A percentile compares a stretch with the other conserved stretches of the same genome.
These are phyloP conservation scores for Setomelanomma holmii DNA, from an alignment of 2,329 filamentous ascomycete genomes.

Conservation along the genomic window DNA sequence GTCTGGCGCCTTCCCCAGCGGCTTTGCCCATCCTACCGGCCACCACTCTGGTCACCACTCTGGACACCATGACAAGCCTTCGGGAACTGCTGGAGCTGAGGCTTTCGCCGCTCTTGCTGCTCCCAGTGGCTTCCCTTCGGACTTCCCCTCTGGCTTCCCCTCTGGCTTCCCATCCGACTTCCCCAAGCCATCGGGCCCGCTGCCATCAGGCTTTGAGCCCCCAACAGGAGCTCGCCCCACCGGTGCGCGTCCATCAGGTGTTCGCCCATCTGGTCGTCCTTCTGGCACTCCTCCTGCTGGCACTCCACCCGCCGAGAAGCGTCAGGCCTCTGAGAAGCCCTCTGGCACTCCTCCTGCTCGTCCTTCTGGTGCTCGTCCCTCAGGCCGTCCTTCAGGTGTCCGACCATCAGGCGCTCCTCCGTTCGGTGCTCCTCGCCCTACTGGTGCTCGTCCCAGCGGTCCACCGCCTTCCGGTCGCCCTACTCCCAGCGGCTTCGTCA, in stretches of 20 bases:
- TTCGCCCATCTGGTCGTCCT: neutral
- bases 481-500: neutral
- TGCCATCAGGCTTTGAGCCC: too few relatives aligned
- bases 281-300: neutral
- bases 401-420: neutral
- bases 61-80: too few relatives aligned
- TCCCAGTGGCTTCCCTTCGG: too few relatives aligned
- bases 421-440: neutral
- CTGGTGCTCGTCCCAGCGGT: neutral
- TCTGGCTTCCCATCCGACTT: neutral
- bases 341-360: neutral
- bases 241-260: neutral
- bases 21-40: too few relatives aligned
- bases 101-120: too few relatives aligned
- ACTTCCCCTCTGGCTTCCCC: neutral
- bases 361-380: neutral
- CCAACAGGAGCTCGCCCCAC: too few relatives aligned
- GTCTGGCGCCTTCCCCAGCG: too few relatives aligned
- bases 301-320: neutral
- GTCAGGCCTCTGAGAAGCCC: neutral
- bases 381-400: neutral
- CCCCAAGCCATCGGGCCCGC: too few relatives aligned
- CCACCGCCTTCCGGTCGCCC: neutral
- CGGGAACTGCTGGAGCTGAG: too few relatives aligned
- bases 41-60: too few relatives aligned